Base-by-base conservation (phyloP, 169 alveolate genomes). In the Eimeria tenella region DNA sequence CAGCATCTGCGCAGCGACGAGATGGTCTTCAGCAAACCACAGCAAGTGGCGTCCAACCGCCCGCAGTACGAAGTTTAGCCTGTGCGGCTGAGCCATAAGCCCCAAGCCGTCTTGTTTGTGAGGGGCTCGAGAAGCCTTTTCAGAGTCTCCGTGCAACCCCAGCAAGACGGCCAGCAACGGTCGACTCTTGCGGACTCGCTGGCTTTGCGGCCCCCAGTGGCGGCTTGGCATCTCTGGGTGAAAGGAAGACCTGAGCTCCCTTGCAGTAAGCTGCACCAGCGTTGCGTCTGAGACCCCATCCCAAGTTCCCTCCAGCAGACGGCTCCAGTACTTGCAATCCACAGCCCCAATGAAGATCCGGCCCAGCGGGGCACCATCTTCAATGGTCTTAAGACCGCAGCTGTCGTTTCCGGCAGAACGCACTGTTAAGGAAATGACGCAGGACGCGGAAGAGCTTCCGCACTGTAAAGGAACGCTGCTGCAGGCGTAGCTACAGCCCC, bases 1-100 rank as follows among this genome's bases (percentile, higher is more conserved):
- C 25, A 90, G 70, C 81, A 56, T 56, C 89, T 90, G 94, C 6
- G 90, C 63, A 4, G 94, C 94, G 4, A 74, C 89, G 1, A 90
- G 68, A 21, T 79, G 81, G 17, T 83, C 90, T 5, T 90, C 68
- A 0, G 58, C 73, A 52, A 55, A 49, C 94, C 94, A 90, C 63
- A 84, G 60, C 53, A 90, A 25, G 74, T 77, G 91, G n/a, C 94
- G 83, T 50, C 94, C 94, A 23, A 68, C 90, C 5, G 94, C 68
- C 13, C 68, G n/a, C 63, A 89, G 65, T 31, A 73, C 68, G 60
- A 58, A 50, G 77, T 11, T 31, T 13, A 74, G 60, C 65, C 81
- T 81, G 17, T 19, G 21, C 56, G 81, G 42, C 42, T 31, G 42
- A 31, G 42, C 42, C 42, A 31, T 31, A 31, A 31, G 42, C 42